Evolutionary conservation across 768 basidiomycete species (phyloP).

Genomic region (Naganishia vishniacii): DNA sequence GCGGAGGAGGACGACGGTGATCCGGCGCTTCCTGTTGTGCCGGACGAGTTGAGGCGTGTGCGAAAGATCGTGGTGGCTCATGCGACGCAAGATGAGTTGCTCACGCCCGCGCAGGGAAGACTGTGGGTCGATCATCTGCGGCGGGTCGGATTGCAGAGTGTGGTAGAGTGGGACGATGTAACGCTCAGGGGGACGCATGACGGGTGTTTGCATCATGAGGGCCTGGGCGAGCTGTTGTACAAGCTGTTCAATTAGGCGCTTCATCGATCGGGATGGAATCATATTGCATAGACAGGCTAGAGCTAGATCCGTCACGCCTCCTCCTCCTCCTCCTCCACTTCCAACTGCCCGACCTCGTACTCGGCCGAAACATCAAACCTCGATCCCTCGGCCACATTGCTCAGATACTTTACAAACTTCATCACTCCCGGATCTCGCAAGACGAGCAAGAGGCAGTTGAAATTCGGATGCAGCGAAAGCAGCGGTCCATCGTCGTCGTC

Average conservation of each 20-base stretch:
- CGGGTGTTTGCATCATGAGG: slow-evolving; percentile 30
- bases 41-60: neutral
- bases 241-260: slow-evolving; percentile 11
- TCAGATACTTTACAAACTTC: slow-evolving; percentile 92
- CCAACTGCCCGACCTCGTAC: slow-evolving; percentile 50
- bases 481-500: slow-evolving; percentile 69
- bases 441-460: slow-evolving; percentile 81
- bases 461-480: slow-evolving; percentile 78
- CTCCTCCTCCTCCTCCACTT: slow-evolving; percentile 55
- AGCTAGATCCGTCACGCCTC: slow-evolving; percentile 44
- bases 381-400: slow-evolving; percentile 78
- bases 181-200: slow-evolving; percentile 33
- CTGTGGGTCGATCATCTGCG: slow-evolving; percentile 26
- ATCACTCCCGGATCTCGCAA: slow-evolving; percentile 87
- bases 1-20: too few species aligned
- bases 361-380: slow-evolving; percentile 91
- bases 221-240: slow-evolving; percentile 27
- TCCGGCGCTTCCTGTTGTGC: neutral
- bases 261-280: too few species aligned
- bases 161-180: slow-evolving; percentile 28
- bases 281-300: too few species aligned
- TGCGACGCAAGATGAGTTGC: slow-evolving; percentile 34
- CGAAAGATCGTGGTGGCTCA: slow-evolving; percentile 31
- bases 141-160: neutral
- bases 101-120: slow-evolving; percentile 30